Evolutionary conservation across 257 asterid species (phyloP).

Genomic region (Salvia miltiorrhiza): DNA sequence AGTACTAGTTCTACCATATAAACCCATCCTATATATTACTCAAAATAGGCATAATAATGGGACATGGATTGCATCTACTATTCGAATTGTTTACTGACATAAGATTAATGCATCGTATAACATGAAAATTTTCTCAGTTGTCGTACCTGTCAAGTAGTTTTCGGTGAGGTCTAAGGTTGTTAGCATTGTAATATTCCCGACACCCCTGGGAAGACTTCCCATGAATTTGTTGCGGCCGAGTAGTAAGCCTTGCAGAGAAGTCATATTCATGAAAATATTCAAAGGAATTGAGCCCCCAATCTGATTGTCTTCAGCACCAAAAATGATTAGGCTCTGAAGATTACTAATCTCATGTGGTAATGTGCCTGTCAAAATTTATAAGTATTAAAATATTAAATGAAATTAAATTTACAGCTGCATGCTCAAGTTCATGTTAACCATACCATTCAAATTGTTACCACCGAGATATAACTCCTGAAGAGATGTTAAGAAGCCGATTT

Average conservation of each 20-base stretch:
- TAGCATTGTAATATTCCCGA: constrained; percentile 11
- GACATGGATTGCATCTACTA: too few relatives aligned
- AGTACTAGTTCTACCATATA: too few relatives aligned
- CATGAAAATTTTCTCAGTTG: background rate
- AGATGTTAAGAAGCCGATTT: background rate
- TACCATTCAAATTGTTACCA: background rate
- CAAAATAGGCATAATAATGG: too few relatives aligned
- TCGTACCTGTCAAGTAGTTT: constrained; percentile 6
- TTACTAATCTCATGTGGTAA: constrained; percentile 10
- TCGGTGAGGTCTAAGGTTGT: background rate
- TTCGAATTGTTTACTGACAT: too few relatives aligned
- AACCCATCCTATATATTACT: too few relatives aligned
- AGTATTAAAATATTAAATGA: background rate
- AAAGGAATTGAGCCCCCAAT: constrained; percentile 9
- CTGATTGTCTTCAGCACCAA: background rate
- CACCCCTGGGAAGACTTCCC: constrained; percentile 2
- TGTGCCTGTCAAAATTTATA: background rate
- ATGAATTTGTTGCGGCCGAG: background rate
- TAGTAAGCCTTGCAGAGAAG: background rate
- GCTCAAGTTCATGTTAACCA: too few relatives aligned
- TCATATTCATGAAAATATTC: background rate
- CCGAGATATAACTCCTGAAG: background rate
- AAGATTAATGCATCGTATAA: too few relatives aligned
- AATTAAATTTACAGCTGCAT: too few relatives aligned
- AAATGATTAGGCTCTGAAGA: background rate